These are phyloP conservation scores for Lanmaoa pseudosensibilis DNA, from an alignment of 768 basidiomycete genomes.

Conservation along the genomic window DNA sequence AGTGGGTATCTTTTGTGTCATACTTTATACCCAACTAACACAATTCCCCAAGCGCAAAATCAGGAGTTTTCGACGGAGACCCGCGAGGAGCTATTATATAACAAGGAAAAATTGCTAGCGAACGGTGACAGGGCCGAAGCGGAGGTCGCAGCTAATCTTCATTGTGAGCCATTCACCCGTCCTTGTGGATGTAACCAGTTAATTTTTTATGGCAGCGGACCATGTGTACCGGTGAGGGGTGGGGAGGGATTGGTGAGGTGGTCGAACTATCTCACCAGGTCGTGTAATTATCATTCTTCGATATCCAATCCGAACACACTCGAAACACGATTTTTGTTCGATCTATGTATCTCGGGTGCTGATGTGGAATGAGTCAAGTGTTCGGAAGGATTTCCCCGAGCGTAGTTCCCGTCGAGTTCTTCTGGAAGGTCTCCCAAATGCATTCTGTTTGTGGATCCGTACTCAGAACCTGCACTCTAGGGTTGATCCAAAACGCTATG, in stretches of 20 bases:
- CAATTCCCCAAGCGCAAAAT: conserved; percentile 75
- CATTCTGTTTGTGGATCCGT: not conserved
- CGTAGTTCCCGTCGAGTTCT: not conserved
- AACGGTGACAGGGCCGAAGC: conserved; percentile 97
- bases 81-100: conserved; percentile 96
- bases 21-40: conserved; percentile 5
- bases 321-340: conserved; percentile 1
- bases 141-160: conserved; percentile 93
- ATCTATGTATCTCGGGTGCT: not conserved
- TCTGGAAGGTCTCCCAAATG: not conserved
- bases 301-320: conserved; percentile 6
- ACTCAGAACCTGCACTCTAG: not conserved
- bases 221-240: conserved; percentile 77
- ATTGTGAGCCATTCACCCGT: conserved; percentile 47
- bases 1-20: conserved; percentile 53
- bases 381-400: not conserved
- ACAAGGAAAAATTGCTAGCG: conserved; percentile 97
- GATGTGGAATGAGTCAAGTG: not conserved
- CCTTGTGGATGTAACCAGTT: conserved; percentile 16
- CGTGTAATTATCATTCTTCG: conserved; percentile 27
- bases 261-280: conserved; percentile 11
- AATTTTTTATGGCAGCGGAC: conserved; percentile 55
- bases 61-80: conserved; percentile 98
- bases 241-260: conserved; percentile 4
- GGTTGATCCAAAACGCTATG: not conserved